phyloP scores from a whole-genome alignment of 1,284 basidiomycete species.

The Ganoderma leucocontextum region DNA sequence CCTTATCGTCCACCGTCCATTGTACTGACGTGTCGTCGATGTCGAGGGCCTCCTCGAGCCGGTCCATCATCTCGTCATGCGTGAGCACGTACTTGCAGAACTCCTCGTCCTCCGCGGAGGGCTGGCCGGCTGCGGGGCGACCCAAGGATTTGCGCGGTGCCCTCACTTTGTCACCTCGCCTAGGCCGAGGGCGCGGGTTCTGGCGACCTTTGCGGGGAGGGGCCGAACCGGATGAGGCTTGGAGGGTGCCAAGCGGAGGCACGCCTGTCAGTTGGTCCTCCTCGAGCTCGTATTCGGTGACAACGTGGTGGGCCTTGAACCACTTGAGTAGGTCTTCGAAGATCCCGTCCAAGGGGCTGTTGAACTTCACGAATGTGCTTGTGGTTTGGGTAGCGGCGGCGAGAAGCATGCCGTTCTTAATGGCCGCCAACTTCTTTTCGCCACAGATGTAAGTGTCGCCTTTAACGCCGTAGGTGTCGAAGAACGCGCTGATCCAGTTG shows the following conservation, averaged over 20 bases:
- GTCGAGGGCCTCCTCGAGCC: neutral
- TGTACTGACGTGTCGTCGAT: too few relatives aligned
- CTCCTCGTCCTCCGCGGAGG: neutral
- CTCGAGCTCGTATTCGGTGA: neutral
- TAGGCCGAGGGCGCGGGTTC: neutral
- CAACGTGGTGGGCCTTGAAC: neutral
- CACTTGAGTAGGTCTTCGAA: neutral
- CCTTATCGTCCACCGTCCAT: slow-evolving; percentile 3
- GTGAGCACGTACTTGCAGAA: neutral
- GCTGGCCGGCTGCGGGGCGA: too few relatives aligned
- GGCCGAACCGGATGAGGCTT: neutral
- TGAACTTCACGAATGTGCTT: neutral
- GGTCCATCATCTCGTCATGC: neutral
- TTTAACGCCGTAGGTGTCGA: slow-evolving; percentile 2
- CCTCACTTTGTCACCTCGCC: neutral
- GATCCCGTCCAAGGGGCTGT: slow-evolving; percentile 3
- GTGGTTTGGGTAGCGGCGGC: neutral
- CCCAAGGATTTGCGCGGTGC: neutral
- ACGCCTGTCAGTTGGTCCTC: neutral
- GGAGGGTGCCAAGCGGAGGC: neutral
- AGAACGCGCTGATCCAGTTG: slow-evolving; percentile 6
- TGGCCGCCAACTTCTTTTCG: neutral
- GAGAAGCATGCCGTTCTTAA: neutral
- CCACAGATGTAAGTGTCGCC: slow-evolving; percentile 4
- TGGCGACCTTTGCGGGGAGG: neutral